phyloP scores from a whole-genome alignment of 2,329 filamentous ascomycete genomes.

The Alternaria viburni region DNA sequence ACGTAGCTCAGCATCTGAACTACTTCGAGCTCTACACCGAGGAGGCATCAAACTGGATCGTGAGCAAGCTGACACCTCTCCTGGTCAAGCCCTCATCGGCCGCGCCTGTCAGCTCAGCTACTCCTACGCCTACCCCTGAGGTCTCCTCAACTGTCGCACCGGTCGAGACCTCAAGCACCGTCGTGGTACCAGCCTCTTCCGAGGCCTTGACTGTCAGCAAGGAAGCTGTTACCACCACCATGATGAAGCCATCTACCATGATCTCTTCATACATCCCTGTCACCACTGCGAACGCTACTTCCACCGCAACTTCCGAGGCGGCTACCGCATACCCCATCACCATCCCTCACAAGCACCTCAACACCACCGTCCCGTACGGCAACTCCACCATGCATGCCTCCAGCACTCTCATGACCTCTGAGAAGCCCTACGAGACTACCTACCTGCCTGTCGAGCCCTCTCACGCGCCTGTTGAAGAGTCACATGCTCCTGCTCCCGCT shows the following conservation, averaged over 20 bases:
- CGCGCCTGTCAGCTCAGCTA: background rate
- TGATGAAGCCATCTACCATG: background rate
- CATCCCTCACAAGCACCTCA: background rate
- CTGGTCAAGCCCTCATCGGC: conserved; percentile 2
- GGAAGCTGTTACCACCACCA: background rate
- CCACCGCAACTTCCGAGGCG: background rate
- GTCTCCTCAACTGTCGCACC: background rate
- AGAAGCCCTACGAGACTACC: conserved; percentile 6
- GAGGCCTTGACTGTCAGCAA: background rate
- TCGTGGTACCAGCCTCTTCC: background rate
- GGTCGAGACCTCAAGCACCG: background rate
- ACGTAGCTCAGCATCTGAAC: conserved; percentile 3
- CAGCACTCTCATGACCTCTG: background rate
- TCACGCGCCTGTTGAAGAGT: background rate
- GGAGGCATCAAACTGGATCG: conserved; percentile 6
- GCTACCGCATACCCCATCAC: background rate
- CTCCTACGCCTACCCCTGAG: background rate
- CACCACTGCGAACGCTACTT: background rate
- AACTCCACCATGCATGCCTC: conserved; percentile 4
- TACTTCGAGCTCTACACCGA: conserved; percentile 11
- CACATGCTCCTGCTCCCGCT: background rate
- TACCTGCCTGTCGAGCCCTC: background rate
- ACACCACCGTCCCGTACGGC: background rate
- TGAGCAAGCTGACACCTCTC: conserved; percentile 8
- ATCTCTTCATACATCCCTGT: conserved; percentile 2